Base-by-base conservation (phyloP, 2,329 filamentous ascomycete genomes). In the Sarocladiaceae sp. region DNA sequence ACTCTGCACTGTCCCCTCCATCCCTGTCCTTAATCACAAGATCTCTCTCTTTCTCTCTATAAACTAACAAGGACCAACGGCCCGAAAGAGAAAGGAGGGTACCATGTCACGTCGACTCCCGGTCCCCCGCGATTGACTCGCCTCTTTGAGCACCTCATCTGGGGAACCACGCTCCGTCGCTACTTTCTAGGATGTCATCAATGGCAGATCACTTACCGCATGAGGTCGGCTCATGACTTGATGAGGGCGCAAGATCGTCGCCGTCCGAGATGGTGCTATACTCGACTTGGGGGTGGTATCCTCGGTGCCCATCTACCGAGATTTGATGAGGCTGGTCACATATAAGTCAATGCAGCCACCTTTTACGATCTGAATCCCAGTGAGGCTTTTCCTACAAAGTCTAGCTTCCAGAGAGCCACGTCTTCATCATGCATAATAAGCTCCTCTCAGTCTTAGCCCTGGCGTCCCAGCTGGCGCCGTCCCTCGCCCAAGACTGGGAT, bases 401-500 rank as follows among this genome's bases (percentile, higher is more conserved):
- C n/a, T n/a, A n/a, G n/a, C n/a, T n/a, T n/a, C n/a, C n/a, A n/a
- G n/a, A n/a, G n/a, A n/a, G n/a, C n/a, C n/a, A n/a, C n/a, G n/a
- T n/a, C n/a, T n/a, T n/a, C n/a, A n/a, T n/a, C n/a, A 41, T 41
- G 37, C 19, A 41, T 41, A n/a, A 27, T 13, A 41, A 29, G 23
- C 26, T 24, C 13, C 37, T 41, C 13, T 9, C 23, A 11, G 20
- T 24, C 3, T 41, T 41, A 21, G 16, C 37, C 37, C 4, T 41
- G 13, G 37, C 37, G 37, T 18, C 37, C 23, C 37, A 41, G 37
- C 23, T 27, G 24, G 37, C 23, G n/a, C 19, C 23, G n/a, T 21
- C 37, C 6, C 13, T 41, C 13, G 37, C 37, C 31, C 43, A 46
- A 7, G 50, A 50, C 37, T 93, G 87, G 87, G 69, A 70, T 19